Evolutionary conservation across 2,329 filamentous ascomycete species (phyloP).

Genomic region (Shiraia sp.): DNA sequence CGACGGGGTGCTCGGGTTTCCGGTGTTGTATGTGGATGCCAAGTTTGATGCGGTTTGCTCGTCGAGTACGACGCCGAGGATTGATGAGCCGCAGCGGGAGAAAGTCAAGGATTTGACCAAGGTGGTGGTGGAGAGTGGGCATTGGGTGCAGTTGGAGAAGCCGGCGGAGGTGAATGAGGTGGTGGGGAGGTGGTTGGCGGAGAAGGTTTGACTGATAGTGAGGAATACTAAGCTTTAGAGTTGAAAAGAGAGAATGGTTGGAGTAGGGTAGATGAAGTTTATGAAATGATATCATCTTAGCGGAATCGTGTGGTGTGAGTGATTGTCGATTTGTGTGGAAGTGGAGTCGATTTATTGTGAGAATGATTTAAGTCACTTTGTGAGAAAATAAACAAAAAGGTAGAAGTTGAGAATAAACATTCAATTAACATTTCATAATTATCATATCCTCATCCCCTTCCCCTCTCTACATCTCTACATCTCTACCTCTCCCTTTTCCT

Average conservation of each 20-base stretch:
- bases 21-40: conserved; percentile 46
- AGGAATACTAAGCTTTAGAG: neutral
- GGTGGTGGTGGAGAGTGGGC: conserved; percentile 47
- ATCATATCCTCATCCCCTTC: too few relatives aligned
- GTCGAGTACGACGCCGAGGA: conserved; percentile 28
- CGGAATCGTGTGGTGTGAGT: too few relatives aligned
- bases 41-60: conserved; percentile 46
- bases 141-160: conserved; percentile 36
- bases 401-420: too few relatives aligned
- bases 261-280: too few relatives aligned
- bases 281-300: too few relatives aligned
- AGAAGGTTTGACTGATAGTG: conserved; percentile 4
- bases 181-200: conserved; percentile 27
- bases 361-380: too few relatives aligned
- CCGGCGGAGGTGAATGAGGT: conserved; percentile 26
- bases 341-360: too few relatives aligned
- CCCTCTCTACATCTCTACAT: too few relatives aligned
- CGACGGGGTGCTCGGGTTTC: conserved; percentile 38
- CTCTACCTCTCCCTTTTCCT: too few relatives aligned
- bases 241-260: neutral
- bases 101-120: conserved; percentile 47
- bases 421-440: too few relatives aligned
- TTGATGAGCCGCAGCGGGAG: conserved; percentile 43
- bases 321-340: too few relatives aligned
- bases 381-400: too few relatives aligned